Evolutionary conservation across 148 eudicot species (phyloP).

Genomic region (Arctostaphylos glauca): DNA sequence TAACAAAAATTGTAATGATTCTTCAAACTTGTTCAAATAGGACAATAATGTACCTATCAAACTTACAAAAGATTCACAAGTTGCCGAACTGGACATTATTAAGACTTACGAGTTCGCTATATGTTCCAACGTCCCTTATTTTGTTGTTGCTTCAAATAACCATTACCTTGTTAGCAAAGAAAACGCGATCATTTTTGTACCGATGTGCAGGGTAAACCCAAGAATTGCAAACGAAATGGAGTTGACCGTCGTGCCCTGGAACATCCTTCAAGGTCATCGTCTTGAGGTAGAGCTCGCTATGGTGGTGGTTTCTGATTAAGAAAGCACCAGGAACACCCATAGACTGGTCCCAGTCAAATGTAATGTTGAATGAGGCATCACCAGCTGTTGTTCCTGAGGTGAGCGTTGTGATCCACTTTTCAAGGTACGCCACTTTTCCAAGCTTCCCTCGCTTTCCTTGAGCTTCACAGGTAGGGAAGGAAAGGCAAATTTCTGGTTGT

Average conservation of each 20-base stretch:
- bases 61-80: not conserved
- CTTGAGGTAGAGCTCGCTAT: conserved; percentile 70
- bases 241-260: conserved; percentile 48
- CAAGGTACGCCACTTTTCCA: conserved; percentile 57
- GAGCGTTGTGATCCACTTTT: conserved; percentile 50
- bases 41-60: not conserved
- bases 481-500: not conserved
- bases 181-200: conserved; percentile 66
- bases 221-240: conserved; percentile 75
- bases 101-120: not conserved
- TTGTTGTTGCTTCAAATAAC: not conserved
- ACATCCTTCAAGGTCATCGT: conserved; percentile 53
- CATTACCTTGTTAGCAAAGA: conserved; percentile 81
- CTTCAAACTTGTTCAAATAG: too few species aligned
- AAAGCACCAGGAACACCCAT: conserved; percentile 76
- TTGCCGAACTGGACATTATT: not conserved
- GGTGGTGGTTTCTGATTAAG: conserved; percentile 57
- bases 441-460: conserved; percentile 45
- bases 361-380: conserved; percentile 47
- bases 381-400: conserved; percentile 43
- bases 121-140: not conserved
- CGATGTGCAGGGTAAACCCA: conserved; percentile 83
- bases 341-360: conserved; percentile 71
- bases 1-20: not conserved
- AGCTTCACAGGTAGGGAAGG: conserved; percentile 30